Conservation (phyloP, 495 filamentous ascomycete species). For the Talaromyces thailandensis region DNA sequence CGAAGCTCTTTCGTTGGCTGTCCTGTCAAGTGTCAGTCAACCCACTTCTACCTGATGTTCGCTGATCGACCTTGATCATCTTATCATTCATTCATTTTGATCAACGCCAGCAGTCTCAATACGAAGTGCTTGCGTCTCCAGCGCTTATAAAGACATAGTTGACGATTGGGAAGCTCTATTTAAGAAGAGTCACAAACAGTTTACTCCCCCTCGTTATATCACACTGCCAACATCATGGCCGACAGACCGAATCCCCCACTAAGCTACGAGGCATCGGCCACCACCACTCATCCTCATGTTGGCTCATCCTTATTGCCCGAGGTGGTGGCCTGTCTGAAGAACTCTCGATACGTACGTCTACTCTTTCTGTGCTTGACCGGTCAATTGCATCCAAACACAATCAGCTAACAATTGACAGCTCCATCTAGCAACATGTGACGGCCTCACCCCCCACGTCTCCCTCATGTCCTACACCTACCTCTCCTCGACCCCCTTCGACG, state of each 20-base stretch:
- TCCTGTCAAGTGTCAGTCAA: too few relatives aligned
- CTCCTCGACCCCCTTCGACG: conserved; percentile 65
- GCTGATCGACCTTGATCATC: not conserved
- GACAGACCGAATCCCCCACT: conserved; percentile 47
- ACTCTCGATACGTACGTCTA: conserved; percentile 76
- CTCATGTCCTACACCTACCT: conserved; percentile 99
- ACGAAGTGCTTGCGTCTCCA: not conserved
- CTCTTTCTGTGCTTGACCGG: not conserved
- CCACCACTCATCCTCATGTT: conserved; percentile 58
- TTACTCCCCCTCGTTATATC: too few relatives aligned
- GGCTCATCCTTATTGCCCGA: conserved; percentile 65
- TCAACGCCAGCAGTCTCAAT: not conserved
- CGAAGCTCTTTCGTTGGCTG: not conserved
- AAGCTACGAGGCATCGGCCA: conserved; percentile 66
- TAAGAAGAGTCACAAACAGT: too few relatives aligned
- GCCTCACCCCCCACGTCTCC: conserved; percentile 81
- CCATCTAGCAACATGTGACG: conserved; percentile 82
- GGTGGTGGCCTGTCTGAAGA: conserved; percentile 84
- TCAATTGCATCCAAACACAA: not conserved
- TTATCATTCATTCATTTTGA: not conserved
- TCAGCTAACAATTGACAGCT: conserved; percentile 46
- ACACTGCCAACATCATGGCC: conserved; percentile 28
- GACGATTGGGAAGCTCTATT: not conserved
- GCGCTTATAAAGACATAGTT: not conserved
- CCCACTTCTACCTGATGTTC: not conserved